phyloP scores from a whole-genome alignment of 2,329 filamentous ascomycete genomes.

The Chrysosporium keratinophilum region DNA sequence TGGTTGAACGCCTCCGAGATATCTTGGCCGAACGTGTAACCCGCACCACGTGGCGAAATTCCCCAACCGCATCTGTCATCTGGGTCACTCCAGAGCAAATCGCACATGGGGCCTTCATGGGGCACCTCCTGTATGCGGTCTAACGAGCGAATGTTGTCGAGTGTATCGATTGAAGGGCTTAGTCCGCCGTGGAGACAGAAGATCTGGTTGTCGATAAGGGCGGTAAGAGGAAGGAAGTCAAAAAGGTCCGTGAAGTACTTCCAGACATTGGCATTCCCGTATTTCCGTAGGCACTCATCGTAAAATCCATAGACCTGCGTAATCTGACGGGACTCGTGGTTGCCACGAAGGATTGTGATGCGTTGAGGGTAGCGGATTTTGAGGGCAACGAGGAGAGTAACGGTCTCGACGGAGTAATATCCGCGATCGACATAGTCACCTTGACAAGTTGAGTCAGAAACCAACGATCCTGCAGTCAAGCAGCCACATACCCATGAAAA shows the following conservation, averaged over 20 bases:
- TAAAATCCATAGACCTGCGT: conserved; percentile 72
- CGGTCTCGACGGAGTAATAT: conserved; percentile 64
- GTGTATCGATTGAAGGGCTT: conserved; percentile 61
- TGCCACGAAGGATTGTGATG: conserved; percentile 62
- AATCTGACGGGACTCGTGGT: conserved; percentile 67
- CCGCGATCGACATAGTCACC: conserved; percentile 66
- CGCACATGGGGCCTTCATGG: conserved; percentile 66
- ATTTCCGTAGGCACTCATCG: conserved; percentile 66
- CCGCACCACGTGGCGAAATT: conserved; percentile 57
- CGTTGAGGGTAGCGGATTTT: conserved; percentile 59
- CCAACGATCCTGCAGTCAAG: neutral
- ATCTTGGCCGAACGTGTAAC: conserved; percentile 57
- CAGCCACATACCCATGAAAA: conserved; percentile 68
- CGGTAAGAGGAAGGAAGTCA: conserved; percentile 63
- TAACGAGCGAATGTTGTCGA: conserved; percentile 65
- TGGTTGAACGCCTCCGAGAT: conserved; percentile 68
- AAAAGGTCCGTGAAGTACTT: conserved; percentile 71
- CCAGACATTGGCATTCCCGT: conserved; percentile 68
- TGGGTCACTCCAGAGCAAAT: conserved; percentile 66
- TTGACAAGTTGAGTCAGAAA: conserved; percentile 58
- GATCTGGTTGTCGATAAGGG: conserved; percentile 63
- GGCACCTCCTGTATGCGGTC: conserved; percentile 66
- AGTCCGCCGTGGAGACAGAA: conserved; percentile 63
- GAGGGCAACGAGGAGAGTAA: conserved; percentile 61
- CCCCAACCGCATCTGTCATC: conserved; percentile 62